phyloP scores from a whole-genome alignment of 2,329 filamentous ascomycete species.

The Colletotrichum euphorbiae region DNA sequence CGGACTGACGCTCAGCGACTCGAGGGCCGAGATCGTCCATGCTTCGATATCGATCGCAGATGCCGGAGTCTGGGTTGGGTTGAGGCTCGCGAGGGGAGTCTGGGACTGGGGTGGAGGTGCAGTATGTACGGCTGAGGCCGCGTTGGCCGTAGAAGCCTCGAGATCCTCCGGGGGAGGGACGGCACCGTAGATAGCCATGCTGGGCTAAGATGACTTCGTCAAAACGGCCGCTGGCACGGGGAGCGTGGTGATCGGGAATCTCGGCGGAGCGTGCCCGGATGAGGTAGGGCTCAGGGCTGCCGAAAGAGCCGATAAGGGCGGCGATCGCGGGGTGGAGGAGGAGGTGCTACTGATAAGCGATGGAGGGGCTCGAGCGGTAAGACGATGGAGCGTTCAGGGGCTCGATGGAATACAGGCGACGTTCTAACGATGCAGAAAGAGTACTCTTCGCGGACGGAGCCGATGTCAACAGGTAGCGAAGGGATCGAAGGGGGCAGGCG shows the following conservation, averaged over 20 bases:
- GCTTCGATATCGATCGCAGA: conserved; percentile 70
- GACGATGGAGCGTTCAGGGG: no score
- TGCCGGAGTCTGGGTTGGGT: conserved; percentile 43
- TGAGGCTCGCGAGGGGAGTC: conserved; percentile 38
- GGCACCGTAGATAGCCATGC: conserved; percentile 65
- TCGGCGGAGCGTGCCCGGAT: background rate
- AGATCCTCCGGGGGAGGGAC: conserved; percentile 59
- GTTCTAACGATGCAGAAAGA: fast-evolving
- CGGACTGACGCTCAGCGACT: conserved; percentile 66
- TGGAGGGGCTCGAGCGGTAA: background rate
- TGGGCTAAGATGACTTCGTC: conserved; percentile 16
- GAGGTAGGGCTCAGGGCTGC: conserved; percentile 36
- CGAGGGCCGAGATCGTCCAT: conserved; percentile 72
- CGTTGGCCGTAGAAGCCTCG: conserved; percentile 41
- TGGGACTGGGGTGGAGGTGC: conserved; percentile 39
- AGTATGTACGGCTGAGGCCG: conserved; percentile 40
- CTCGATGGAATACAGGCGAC: background rate
- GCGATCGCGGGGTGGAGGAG: conserved; percentile 33
- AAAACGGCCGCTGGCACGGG: background rate
- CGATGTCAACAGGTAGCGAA: background rate
- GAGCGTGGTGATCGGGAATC: background rate
- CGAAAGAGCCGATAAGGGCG: conserved; percentile 33
- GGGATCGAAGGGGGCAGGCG: background rate
- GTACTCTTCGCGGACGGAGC: fast-evolving
- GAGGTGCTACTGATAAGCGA: conserved; percentile 13